These are phyloP conservation scores for Cubamyces sp. DNA, from an alignment of 768 basidiomycete species.

Conservation along the genomic window DNA sequence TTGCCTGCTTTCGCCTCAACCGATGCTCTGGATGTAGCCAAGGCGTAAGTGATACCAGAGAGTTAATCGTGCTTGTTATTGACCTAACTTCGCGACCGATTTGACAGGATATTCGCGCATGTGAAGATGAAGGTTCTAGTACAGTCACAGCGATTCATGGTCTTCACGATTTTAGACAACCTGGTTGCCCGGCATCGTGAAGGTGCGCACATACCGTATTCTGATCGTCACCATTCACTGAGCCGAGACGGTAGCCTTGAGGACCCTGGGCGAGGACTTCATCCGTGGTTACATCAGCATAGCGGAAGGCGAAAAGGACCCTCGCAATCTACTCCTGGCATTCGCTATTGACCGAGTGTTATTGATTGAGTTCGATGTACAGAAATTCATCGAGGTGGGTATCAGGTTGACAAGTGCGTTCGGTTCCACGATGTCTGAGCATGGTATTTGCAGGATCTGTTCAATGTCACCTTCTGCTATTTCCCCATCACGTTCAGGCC, in stretches of 20 bases:
- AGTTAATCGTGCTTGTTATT: not conserved
- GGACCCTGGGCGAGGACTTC: slow-evolving; percentile 73
- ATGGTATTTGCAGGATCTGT: slow-evolving; percentile 63
- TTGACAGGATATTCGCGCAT: slow-evolving; percentile 67
- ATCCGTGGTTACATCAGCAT: slow-evolving; percentile 73
- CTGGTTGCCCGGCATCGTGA: slow-evolving; percentile 73
- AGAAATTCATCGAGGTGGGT: slow-evolving; percentile 74
- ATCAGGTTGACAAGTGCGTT: not conserved
- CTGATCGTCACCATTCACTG: not conserved
- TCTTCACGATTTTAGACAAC: slow-evolving; percentile 81
- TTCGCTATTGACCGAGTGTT: slow-evolving; percentile 90
- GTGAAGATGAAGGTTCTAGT: slow-evolving; percentile 83
- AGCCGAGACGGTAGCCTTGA: slow-evolving; percentile 55
- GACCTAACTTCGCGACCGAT: not conserved
- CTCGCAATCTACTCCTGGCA: slow-evolving; percentile 87
- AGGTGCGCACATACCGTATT: slow-evolving; percentile 44
- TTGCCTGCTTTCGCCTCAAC: slow-evolving; percentile 64
- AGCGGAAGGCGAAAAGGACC: slow-evolving; percentile 98
- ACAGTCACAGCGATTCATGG: slow-evolving; percentile 79
- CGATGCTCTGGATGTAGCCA: slow-evolving; percentile 63
- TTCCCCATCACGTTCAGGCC: slow-evolving; percentile 98
- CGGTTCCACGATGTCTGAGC: not conserved
- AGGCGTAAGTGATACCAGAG: slow-evolving; percentile 54
- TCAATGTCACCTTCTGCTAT: slow-evolving; percentile 96
- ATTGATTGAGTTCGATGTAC: slow-evolving; percentile 85